These are phyloP conservation scores for Schoenoplectus tabernaemontani DNA, from an alignment of 202 grass and related monocot genomes.

Conservation along the genomic window DNA sequence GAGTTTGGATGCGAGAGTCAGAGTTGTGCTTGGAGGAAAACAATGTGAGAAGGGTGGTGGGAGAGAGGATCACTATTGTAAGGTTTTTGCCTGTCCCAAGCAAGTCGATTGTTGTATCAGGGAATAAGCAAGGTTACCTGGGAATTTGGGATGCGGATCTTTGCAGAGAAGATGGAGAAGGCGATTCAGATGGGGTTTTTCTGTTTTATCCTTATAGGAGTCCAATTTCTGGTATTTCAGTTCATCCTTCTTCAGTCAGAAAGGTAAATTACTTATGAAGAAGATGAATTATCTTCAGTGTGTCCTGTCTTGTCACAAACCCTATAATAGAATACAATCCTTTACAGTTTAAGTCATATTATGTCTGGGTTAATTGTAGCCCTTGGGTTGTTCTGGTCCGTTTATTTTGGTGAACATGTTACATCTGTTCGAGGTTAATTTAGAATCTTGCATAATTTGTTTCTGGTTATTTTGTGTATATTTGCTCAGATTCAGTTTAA, in stretches of 20 bases:
- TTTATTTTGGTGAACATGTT: too few species aligned
- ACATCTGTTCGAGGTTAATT: too few species aligned
- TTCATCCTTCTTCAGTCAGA: constrained; percentile 27
- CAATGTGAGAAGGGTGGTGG: constrained; percentile 44
- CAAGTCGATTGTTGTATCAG: constrained; percentile 41
- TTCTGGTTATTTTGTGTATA: neutral
- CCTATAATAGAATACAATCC: neutral
- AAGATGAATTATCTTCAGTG: neutral
- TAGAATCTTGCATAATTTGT: neutral
- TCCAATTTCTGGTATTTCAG: constrained; percentile 48
- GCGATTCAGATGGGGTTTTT: constrained; percentile 37
- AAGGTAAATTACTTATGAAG: constrained; percentile 38
- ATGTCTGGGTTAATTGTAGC: too few species aligned
- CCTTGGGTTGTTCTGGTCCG: too few species aligned
- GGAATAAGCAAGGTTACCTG: constrained; percentile 55
- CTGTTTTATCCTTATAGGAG: constrained; percentile 55
- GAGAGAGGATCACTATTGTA: constrained; percentile 38
- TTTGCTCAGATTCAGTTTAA: too few species aligned
- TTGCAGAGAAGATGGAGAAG: constrained; percentile 27
- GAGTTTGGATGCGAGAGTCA: constrained; percentile 30
- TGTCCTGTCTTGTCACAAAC: neutral
- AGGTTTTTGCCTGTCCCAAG: constrained; percentile 44
- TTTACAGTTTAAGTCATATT: neutral
- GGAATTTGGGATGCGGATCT: constrained; percentile 75
- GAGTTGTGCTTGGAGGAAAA: constrained; percentile 36